Conservation (phyloP, 2,329 filamentous ascomycete genomes). For the Ustulina deusta region DNA sequence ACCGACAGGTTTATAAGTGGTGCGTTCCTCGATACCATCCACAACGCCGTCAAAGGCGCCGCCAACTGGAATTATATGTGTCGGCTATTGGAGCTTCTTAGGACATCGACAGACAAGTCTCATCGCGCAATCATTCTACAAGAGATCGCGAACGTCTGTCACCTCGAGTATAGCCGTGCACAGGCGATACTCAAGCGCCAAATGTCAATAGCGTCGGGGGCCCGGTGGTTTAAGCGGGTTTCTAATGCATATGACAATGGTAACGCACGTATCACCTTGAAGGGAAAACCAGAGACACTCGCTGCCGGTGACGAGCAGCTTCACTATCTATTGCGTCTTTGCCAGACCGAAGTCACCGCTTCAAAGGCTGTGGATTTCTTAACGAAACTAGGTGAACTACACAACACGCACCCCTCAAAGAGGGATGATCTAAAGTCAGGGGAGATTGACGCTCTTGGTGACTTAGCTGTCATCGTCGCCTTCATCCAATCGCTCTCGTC, state of each 20-base stretch:
- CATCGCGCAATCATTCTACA: slow-evolving; percentile 55
- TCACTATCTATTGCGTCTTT: slow-evolving; percentile 60
- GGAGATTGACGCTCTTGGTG: slow-evolving; percentile 53
- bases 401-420: slow-evolving; percentile 51
- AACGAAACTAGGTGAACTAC: slow-evolving; percentile 55
- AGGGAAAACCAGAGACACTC: slow-evolving; percentile 56
- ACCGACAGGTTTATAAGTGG: slow-evolving; percentile 58
- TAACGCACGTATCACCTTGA: slow-evolving; percentile 55
- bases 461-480: slow-evolving; percentile 54
- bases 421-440: slow-evolving; percentile 51
- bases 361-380: slow-evolving; percentile 56
- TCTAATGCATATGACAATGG: slow-evolving; percentile 54
- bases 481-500: slow-evolving; percentile 57
- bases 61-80: slow-evolving; percentile 58
- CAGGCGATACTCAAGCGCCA: slow-evolving; percentile 57
- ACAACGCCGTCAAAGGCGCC: slow-evolving; percentile 51
- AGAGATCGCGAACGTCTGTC: slow-evolving; percentile 59
- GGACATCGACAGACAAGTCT: slow-evolving; percentile 46
- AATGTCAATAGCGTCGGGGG: slow-evolving; percentile 52
- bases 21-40: slow-evolving; percentile 57
- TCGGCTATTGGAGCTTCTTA: slow-evolving; percentile 53
- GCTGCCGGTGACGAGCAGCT: slow-evolving; percentile 55
- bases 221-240: slow-evolving; percentile 58
- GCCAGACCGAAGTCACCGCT: slow-evolving; percentile 53
- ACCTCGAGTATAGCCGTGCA: slow-evolving; percentile 57